Evolutionary conservation across 2,329 filamentous ascomycete species (phyloP).

Genomic region (Clonostachys rhizophaga): DNA sequence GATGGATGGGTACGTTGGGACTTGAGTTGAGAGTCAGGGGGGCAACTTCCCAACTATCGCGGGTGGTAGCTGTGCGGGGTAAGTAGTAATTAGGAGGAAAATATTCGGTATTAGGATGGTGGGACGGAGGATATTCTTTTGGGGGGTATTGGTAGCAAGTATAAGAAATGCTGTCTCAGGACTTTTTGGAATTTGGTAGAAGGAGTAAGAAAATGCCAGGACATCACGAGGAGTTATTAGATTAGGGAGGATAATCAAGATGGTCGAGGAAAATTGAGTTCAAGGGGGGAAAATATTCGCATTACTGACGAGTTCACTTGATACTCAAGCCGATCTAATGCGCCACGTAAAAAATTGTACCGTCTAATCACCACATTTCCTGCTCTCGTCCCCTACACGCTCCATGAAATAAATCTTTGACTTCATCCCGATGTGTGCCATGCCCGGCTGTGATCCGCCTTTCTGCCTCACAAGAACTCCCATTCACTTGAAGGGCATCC

Average conservation of each 20-base stretch:
- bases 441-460: too few relatives aligned
- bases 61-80: too few relatives aligned
- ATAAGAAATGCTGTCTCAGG: too few relatives aligned
- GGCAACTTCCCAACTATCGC: too few relatives aligned
- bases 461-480: neutral
- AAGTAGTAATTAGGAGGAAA: too few relatives aligned
- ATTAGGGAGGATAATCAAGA: too few relatives aligned
- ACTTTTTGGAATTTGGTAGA: constrained; percentile 4
- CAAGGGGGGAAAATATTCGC: neutral
- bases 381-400: neutral
- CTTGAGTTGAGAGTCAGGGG: too few relatives aligned
- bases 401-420: constrained; percentile 7
- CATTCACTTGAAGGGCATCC: constrained; percentile 3
- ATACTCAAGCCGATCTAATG: constrained; percentile 16
- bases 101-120: too few relatives aligned
- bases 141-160: too few relatives aligned
- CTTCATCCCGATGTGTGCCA: constrained; percentile 2
- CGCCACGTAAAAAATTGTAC: neutral
- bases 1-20: too few relatives aligned
- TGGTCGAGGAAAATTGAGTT: too few relatives aligned
- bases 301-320: constrained; percentile 20
- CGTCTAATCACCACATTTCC: neutral
- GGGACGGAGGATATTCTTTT: too few relatives aligned
- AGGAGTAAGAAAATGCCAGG: neutral
- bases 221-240: neutral